Evolutionary conservation across 371 early-diverging fungal genomes (phyloP), one percentile per base, ranked within the genome.

Genomic region (Mortierella sp.): DNA sequence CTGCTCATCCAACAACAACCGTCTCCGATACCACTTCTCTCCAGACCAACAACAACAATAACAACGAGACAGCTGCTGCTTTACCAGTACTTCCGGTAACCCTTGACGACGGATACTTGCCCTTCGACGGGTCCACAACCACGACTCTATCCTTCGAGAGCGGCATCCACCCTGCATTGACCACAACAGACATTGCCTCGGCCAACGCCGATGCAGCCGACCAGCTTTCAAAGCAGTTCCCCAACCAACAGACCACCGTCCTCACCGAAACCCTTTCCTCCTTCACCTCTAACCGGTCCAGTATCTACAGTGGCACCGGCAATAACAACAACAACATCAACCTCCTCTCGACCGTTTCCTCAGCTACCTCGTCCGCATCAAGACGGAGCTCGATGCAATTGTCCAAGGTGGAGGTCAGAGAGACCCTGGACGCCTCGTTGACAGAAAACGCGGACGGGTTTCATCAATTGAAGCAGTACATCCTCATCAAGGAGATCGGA

Each of bases 391-490:
- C 83, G 51, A 79, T 76, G 77, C 79, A 76, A 48, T 29, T 76
- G 56, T 58, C 71, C n/a, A 90, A 92, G 6, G 94, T 82, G 70
- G 82, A 95, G 77, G 93, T 93, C 35, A 90, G 92, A 12, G 95
- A 96, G 78, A 95, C 96, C 0, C 84, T 92, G 46, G 90, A 94
- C 43, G 98, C 97, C 29, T 89, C 88, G n/a, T 90, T 95, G 2
- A 90, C 88, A 38, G 96, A 96, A 79, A 93, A 90, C 38, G 91
- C 90, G 48, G 93, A 94, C 70, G 97, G 97, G 21, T 78, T 88
- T 12, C 89, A 91, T 48, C 91, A 92, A 49, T 89, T 98, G 75
- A 97, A 96, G 89, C 94, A 98, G 74, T 99, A 98, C 81, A 75
- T 92, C 16, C 77, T 99, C 7, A 90, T 91, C 74, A 88, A 92